A percentile compares a stretch with the other conserved stretches of the same genome.
phyloP scores from a whole-genome alignment of 2,329 filamentous ascomycete species.

The Blastomyces gilchristii region DNA sequence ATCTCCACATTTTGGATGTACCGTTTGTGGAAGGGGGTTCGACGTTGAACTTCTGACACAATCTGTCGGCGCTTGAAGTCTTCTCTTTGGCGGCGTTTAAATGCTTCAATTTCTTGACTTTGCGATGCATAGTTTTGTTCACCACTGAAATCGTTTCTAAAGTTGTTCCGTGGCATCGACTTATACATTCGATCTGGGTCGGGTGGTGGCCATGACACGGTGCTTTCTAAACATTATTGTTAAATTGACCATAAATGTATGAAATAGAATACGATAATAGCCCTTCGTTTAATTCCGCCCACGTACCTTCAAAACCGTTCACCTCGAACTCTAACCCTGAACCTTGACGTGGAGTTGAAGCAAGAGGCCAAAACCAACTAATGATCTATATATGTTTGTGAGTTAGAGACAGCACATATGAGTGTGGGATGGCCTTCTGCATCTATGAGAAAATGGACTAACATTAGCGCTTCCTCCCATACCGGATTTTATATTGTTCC shows the following conservation, averaged over 20 bases:
- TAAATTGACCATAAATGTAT: not conserved
- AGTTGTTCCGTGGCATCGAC: conserved; percentile 15
- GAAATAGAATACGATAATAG: not conserved
- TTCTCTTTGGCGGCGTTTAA: conserved; percentile 43
- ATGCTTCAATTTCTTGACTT: conserved; percentile 41
- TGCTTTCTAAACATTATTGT: conserved; percentile 21
- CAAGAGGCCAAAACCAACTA: conserved; percentile 53
- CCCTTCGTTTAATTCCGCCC: not conserved
- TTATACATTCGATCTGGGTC: conserved; percentile 42
- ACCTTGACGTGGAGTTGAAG: conserved; percentile 38
- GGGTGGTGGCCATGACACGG: conserved; percentile 38
- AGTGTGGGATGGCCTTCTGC: not conserved
- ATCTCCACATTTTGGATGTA: conserved; percentile 20
- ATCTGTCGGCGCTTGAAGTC: conserved; percentile 39
- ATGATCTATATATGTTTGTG: conserved; percentile 29
- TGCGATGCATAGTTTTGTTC: not conserved
- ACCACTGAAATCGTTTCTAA: conserved; percentile 23
- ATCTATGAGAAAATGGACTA: conserved; percentile 11
- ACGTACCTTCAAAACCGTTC: conserved; percentile 50
- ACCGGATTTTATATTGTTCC: conserved; percentile 47
- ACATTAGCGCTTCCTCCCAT: conserved; percentile 48
- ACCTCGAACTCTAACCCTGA: conserved; percentile 44
- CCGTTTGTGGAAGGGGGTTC: conserved; percentile 35
- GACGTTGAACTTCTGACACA: conserved; percentile 27
- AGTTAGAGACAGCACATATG: not conserved